Evolutionary conservation across 2,329 filamentous ascomycete genomes (phyloP).

Genomic region (Fusarium beomiforme): DNA sequence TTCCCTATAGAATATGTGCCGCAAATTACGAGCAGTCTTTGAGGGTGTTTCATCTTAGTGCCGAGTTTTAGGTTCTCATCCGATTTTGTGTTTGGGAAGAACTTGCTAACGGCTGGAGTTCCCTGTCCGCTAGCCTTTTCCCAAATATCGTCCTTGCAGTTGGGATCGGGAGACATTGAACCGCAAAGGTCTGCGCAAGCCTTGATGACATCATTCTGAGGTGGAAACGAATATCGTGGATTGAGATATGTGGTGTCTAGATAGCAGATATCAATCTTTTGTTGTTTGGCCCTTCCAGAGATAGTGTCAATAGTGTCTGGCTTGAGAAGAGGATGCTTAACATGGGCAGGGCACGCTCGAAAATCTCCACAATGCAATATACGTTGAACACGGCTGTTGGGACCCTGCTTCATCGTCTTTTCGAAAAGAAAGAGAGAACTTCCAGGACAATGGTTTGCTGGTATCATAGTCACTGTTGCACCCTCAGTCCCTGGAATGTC

Average conservation of each 20-base stretch:
- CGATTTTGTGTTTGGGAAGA: conserved; percentile 56
- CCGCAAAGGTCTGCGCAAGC: conserved; percentile 90
- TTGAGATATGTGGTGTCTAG: conserved; percentile 97
- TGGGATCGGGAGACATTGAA: conserved; percentile 74
- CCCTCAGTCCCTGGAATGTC: conserved; percentile 86
- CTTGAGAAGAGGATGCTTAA: conserved; percentile 82
- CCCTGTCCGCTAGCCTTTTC: conserved; percentile 55
- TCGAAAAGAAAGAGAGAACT: conserved; percentile 95
- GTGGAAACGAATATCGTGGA: conserved; percentile 93
- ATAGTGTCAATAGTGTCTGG: conserved; percentile 77
- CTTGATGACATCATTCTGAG: conserved; percentile 85
- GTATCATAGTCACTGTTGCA: conserved; percentile 91
- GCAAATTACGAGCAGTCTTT: conserved; percentile 87
- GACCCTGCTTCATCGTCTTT: conserved; percentile 72
- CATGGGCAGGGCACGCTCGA: conserved; percentile 84
- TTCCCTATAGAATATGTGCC: conserved; percentile 99
- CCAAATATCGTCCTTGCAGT: conserved; percentile 59
- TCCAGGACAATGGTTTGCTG: conserved; percentile 95
- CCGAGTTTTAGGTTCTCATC: conserved; percentile 46
- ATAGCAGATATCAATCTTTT: conserved; percentile 95
- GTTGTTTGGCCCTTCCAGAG: conserved; percentile 77
- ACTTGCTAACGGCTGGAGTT: conserved; percentile 61
- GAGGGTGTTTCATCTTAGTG: conserved; percentile 38
- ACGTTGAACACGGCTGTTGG: conserved; percentile 72
- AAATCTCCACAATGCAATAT: conserved; percentile 97